Evolutionary conservation across 805 yeast species (phyloP).

Genomic region (Hanseniaspora clermontiae): DNA sequence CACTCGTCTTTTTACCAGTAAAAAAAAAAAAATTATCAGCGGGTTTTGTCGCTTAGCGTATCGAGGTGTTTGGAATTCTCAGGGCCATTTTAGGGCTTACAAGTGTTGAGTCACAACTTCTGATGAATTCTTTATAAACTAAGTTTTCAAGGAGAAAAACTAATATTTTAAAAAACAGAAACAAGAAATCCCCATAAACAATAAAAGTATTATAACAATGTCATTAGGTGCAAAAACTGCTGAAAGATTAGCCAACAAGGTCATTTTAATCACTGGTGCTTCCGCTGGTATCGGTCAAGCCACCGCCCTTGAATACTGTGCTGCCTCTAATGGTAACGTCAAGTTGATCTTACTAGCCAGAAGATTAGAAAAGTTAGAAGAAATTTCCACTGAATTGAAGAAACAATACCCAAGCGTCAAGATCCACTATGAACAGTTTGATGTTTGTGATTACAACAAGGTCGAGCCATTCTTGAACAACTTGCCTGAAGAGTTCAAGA

Average conservation of each 20-base stretch:
- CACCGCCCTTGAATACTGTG: constrained; percentile 78
- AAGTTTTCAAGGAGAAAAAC: neutral
- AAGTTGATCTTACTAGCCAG: constrained; percentile 69
- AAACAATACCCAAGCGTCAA: constrained; percentile 36
- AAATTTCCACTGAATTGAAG: constrained; percentile 36
- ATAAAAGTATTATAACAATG: constrained; percentile 27
- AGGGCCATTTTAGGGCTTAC: too few relatives aligned
- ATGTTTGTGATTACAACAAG: constrained; percentile 42
- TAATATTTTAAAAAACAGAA: neutral
- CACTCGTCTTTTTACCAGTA: too few relatives aligned
- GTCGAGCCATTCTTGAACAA: constrained; percentile 39
- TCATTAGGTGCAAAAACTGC: constrained; percentile 65
- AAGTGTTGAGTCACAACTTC: too few relatives aligned
- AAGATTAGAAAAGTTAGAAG: constrained; percentile 49
- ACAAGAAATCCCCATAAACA: neutral
- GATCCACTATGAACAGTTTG: constrained; percentile 39
- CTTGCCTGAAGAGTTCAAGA: constrained; percentile 49
- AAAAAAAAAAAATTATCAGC: neutral
- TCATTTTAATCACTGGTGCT: constrained; percentile 86
- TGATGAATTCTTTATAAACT: too few relatives aligned
- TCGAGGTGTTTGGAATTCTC: too few relatives aligned
- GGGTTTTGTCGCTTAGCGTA: too few relatives aligned
- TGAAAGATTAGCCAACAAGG: constrained; percentile 66
- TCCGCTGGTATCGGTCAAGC: constrained; percentile 92
- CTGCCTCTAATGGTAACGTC: constrained; percentile 54